Conservation (phyloP, 345 rosid genomes). For the Physaria fendleri region DNA sequence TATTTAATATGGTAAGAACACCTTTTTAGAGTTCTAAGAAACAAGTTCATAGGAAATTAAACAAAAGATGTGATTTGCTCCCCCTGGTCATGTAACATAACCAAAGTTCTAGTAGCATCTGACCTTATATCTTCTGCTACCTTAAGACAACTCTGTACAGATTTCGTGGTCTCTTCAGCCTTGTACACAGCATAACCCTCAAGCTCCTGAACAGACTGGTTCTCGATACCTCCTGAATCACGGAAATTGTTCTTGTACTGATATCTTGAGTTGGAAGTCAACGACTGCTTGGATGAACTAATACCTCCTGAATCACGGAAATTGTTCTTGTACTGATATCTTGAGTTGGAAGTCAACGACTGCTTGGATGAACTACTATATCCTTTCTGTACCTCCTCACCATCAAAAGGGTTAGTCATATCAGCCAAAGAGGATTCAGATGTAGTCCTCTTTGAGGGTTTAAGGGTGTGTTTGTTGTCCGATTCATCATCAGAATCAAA, state of each 20-base stretch:
- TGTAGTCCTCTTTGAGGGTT: constrained; percentile 46
- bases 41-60: neutral
- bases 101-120: constrained; percentile 70
- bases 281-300: constrained; percentile 39
- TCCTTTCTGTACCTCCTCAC: constrained; percentile 30
- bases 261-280: constrained; percentile 34
- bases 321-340: constrained; percentile 63
- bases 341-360: constrained; percentile 33
- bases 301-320: constrained; percentile 79
- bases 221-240: constrained; percentile 79
- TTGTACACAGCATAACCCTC: constrained; percentile 79
- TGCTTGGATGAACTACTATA: constrained; percentile 37
- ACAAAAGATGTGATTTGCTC: constrained; percentile 58
- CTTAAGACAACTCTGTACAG: constrained; percentile 73
- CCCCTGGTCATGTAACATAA: constrained; percentile 80
- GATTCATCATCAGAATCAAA: constrained; percentile 73
- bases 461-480: constrained; percentile 43
- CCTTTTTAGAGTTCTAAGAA: constrained; percentile 5
- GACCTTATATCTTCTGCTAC: constrained; percentile 89
- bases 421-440: constrained; percentile 49
- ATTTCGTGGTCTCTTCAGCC: constrained; percentile 87
- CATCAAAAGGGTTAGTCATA: constrained; percentile 55
- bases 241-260: constrained; percentile 76
- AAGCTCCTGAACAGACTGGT: constrained; percentile 84
- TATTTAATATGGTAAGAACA: constrained; percentile 11